A percentile compares a stretch with the other conserved stretches of the same genome.
These are phyloP conservation scores for Thalia dealbata DNA, from an alignment of 176 grass and related monocot genomes.

Conservation along the genomic window DNA sequence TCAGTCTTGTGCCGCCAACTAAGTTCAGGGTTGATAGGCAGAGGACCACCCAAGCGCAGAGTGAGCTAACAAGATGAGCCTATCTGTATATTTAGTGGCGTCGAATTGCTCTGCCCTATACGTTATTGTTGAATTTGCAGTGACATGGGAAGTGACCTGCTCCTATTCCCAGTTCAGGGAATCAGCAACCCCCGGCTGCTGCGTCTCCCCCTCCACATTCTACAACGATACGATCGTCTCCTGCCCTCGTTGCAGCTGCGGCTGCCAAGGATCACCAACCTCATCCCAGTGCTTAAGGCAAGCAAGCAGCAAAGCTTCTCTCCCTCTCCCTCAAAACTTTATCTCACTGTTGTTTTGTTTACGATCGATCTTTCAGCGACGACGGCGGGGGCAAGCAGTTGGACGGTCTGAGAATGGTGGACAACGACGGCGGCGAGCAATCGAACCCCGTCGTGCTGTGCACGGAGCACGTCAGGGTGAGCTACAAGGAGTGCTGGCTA, in stretches of 20 bases:
- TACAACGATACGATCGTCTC: slow-evolving; percentile 45
- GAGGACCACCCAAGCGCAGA: slow-evolving; percentile 26
- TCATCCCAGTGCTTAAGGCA: slow-evolving; percentile 35
- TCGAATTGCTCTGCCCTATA: no score
- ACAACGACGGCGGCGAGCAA: neutral
- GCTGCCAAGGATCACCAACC: slow-evolving; percentile 14
- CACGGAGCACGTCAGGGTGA: slow-evolving; percentile 58
- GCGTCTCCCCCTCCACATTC: slow-evolving; percentile 58
- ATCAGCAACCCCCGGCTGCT: slow-evolving; percentile 33
- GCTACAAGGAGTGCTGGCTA: slow-evolving; percentile 54
- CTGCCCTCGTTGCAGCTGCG: slow-evolving; percentile 52
- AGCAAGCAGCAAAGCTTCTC: no score
- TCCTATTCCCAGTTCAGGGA: slow-evolving; percentile 67
- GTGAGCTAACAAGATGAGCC: slow-evolving; percentile 17
- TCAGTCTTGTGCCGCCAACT: slow-evolving; percentile 23
- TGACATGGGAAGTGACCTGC: slow-evolving; percentile 60
- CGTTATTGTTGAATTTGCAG: slow-evolving; percentile 18
- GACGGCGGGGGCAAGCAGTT: slow-evolving; percentile 1
- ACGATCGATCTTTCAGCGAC: no score
- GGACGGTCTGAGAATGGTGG: neutral
- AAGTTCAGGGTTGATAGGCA: slow-evolving; percentile 17
- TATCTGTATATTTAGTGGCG: neutral
- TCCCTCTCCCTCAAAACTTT: no score
- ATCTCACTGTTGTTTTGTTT: no score
- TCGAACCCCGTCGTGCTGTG: slow-evolving; percentile 24